phyloP scores from a whole-genome alignment of 1,139 yeast species.

The Diutina scorzettiae region DNA sequence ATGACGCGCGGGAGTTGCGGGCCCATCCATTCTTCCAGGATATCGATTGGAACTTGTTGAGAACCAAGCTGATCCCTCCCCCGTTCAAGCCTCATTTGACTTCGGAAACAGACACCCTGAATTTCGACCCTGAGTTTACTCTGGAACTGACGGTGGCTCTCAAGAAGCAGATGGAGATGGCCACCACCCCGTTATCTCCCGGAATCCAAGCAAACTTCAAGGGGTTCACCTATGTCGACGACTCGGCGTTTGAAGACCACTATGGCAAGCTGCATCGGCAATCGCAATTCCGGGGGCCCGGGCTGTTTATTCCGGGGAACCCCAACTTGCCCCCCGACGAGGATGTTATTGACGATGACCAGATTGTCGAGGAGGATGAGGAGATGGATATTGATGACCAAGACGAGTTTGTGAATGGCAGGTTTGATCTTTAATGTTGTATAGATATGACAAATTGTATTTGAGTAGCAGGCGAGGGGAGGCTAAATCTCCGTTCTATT shows the following conservation, averaged over 20 bases:
- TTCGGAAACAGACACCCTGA: constrained; percentile 87
- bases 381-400: constrained; percentile 6
- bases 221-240: constrained; percentile 94
- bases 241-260: constrained; percentile 83
- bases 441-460: too few species aligned
- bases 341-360: constrained; percentile 39
- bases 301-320: constrained; percentile 67
- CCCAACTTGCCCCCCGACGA: constrained; percentile 75
- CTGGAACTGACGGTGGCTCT: constrained; percentile 77
- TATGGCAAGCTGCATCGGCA: constrained; percentile 38
- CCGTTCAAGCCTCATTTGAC: constrained; percentile 92
- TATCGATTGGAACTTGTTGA: constrained; percentile 76
- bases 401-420: constrained; percentile 63
- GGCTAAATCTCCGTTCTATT: too few species aligned
- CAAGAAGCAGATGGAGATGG: constrained; percentile 45
- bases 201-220: constrained; percentile 93
- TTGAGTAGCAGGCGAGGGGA: too few species aligned
- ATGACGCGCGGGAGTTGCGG: constrained; percentile 84
- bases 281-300: constrained; percentile 44
- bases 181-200: constrained; percentile 79
- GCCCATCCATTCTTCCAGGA: constrained; percentile 88
- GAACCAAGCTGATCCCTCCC: constrained; percentile 82
- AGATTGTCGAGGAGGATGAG: constrained; percentile 4
- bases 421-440: constrained; percentile 52
- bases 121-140: constrained; percentile 95